Evolutionary conservation across 2,329 filamentous ascomycete species (phyloP).

Genomic region (Blastomyces percursus): DNA sequence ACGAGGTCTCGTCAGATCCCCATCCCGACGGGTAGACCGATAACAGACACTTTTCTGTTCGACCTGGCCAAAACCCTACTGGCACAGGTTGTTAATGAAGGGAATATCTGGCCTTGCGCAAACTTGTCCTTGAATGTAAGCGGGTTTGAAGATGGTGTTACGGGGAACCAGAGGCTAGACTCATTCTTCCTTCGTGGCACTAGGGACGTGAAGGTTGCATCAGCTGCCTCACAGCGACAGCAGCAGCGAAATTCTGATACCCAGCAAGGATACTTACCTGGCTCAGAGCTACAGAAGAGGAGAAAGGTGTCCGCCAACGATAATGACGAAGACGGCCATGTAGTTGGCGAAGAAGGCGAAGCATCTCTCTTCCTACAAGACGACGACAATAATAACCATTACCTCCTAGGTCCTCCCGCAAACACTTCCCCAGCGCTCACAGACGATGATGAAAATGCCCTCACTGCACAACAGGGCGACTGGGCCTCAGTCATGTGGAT

Average conservation of each 20-base stretch:
- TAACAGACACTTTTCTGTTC: slow-evolving; percentile 63
- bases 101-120: slow-evolving; percentile 77
- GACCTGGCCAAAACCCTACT: slow-evolving; percentile 66
- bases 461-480: not conserved
- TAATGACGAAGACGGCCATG: not conserved
- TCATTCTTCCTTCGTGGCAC: slow-evolving; percentile 61
- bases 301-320: not conserved
- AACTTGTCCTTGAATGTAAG: slow-evolving; percentile 79
- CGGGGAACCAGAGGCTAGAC: slow-evolving; percentile 75
- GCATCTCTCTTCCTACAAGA: slow-evolving; percentile 1
- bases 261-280: not conserved
- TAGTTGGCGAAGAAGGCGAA: not conserved
- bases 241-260: not conserved
- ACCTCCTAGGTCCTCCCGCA: no score
- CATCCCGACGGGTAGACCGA: slow-evolving; percentile 62
- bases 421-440: not conserved
- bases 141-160: slow-evolving; percentile 83
- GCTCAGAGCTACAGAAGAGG: not conserved
- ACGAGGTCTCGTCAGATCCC: slow-evolving; percentile 62
- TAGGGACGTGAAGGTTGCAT: not conserved
- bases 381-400: not conserved
- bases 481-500: not conserved
- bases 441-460: not conserved
- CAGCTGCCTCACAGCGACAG: not conserved
- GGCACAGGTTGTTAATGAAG: slow-evolving; percentile 65